Conservation (phyloP, 1,139 yeast genomes). For the Blastobotrys aristatus region DNA sequence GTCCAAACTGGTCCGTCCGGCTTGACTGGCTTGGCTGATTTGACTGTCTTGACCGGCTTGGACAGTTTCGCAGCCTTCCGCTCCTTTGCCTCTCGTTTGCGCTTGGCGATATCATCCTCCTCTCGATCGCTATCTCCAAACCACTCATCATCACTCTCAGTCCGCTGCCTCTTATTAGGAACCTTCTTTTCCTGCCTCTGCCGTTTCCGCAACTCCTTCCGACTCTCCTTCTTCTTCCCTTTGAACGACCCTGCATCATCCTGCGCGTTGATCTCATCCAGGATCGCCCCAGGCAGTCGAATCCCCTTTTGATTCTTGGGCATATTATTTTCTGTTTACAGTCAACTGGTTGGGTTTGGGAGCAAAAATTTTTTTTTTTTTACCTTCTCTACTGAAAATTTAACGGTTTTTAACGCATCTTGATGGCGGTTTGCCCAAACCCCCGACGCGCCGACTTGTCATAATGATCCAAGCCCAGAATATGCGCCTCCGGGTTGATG, state of each 20-base stretch:
- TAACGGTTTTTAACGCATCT: no score
- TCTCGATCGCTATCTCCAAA: conserved; percentile 15
- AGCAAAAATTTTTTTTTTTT: conserved; percentile 4
- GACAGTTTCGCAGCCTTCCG: not conserved
- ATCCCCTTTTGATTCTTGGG: conserved; percentile 27
- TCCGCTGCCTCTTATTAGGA: conserved; percentile 18
- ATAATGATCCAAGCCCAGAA: conserved; percentile 79
- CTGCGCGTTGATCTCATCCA: conserved; percentile 51
- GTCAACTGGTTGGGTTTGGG: not conserved
- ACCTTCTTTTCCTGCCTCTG: conserved; percentile 46
- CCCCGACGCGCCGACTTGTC: conserved; percentile 48
- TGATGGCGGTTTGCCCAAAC: conserved; percentile 51
- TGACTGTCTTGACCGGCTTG: not conserved
- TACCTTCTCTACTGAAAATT: no score
- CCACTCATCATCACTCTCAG: conserved; percentile 10
- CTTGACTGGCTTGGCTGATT: not conserved
- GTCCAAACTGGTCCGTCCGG: not conserved
- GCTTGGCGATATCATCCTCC: not conserved
- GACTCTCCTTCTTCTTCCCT: conserved; percentile 25
- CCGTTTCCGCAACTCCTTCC: conserved; percentile 57
- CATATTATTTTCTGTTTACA: not conserved
- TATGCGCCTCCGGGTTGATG: conserved; percentile 29
- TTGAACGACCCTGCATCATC: not conserved
- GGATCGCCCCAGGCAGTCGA: conserved; percentile 58
- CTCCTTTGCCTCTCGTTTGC: not conserved